phyloP scores from a whole-genome alignment of 2,329 filamentous ascomycete genomes.

The Venturia asperata region DNA sequence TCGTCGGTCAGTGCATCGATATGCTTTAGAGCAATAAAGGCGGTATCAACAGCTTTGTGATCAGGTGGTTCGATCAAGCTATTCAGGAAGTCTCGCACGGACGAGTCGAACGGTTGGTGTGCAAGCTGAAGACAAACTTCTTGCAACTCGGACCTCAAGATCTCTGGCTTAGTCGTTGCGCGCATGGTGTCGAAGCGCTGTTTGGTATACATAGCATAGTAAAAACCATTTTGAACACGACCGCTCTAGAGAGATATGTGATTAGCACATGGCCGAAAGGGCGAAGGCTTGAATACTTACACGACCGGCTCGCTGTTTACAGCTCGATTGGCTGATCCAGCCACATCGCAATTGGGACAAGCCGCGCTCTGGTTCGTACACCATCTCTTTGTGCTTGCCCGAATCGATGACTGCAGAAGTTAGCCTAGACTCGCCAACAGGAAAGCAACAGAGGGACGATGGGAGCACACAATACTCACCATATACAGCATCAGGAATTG shows the following conservation, averaged over 20 bases:
- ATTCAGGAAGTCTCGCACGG: constrained; percentile 4
- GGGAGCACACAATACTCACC: constrained; percentile 21
- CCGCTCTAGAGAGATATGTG: constrained; percentile 25
- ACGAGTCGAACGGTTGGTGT: not conserved
- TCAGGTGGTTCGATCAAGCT: constrained; percentile 11
- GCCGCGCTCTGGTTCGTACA: constrained; percentile 29
- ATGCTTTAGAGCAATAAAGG: constrained; percentile 35
- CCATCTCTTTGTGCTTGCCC: constrained; percentile 37
- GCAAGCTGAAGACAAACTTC: constrained; percentile 25
- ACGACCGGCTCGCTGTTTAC: constrained; percentile 43
- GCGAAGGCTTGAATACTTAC: constrained; percentile 30
- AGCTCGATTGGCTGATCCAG: constrained; percentile 44
- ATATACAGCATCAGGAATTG: constrained; percentile 45
- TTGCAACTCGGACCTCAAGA: constrained; percentile 2
- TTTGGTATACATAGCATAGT: constrained; percentile 43
- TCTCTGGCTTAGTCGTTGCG: not conserved
- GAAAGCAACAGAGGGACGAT: not conserved
- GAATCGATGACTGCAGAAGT: constrained; percentile 41
- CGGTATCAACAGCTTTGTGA: constrained; percentile 13
- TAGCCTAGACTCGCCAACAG: not conserved
- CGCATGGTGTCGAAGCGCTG: constrained; percentile 36
- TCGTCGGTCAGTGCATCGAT: constrained; percentile 40
- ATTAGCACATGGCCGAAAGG: not conserved
- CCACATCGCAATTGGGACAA: constrained; percentile 36
- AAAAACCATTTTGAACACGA: constrained; percentile 42